A percentile compares a stretch with the other conserved stretches of the same genome.
These are phyloP conservation scores for Desmodesmus armatus DNA, from an alignment of 139 green algal genomes.

Conservation along the genomic window DNA sequence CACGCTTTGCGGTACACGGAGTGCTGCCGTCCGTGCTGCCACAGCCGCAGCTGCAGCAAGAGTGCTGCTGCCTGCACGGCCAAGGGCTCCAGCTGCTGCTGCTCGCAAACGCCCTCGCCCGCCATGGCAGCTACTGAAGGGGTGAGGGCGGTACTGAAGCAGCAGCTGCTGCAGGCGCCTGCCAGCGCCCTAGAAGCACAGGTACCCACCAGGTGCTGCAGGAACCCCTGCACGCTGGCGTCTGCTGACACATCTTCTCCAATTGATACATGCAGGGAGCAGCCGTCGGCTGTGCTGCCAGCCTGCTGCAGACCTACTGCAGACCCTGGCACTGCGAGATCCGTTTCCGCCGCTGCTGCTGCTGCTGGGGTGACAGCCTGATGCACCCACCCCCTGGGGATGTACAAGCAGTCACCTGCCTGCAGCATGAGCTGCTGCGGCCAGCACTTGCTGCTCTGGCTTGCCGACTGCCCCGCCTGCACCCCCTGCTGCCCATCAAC, in stretches of 20 bases:
- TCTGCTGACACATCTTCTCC: slow-evolving; percentile 17
- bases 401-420: slow-evolving; percentile 9
- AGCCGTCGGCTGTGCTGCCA: background rate
- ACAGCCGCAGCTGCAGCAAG: no score
- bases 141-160: no score
- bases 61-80: no score
- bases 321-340: background rate
- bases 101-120: no score
- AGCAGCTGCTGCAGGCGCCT: no score
- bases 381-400: slow-evolving; percentile 41
- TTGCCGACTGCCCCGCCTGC: background rate
- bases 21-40: no score
- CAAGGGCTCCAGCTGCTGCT: no score
- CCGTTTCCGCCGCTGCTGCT: slow-evolving; percentile 11
- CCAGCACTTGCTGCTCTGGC: background rate
- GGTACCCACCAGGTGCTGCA: no score
- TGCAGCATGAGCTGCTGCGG: background rate
- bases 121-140: no score
- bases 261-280: slow-evolving; percentile 32
- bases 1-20: no score
- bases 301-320: background rate
- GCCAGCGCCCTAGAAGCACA: no score
- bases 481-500: background rate
- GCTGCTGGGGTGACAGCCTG: slow-evolving; percentile 17
- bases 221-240: slow-evolving; percentile 7